A percentile compares a stretch with the other conserved stretches of the same genome.
These are phyloP conservation scores for Dryas alaskensis DNA, from an alignment of 306 rosid genomes.

Conservation along the genomic window DNA sequence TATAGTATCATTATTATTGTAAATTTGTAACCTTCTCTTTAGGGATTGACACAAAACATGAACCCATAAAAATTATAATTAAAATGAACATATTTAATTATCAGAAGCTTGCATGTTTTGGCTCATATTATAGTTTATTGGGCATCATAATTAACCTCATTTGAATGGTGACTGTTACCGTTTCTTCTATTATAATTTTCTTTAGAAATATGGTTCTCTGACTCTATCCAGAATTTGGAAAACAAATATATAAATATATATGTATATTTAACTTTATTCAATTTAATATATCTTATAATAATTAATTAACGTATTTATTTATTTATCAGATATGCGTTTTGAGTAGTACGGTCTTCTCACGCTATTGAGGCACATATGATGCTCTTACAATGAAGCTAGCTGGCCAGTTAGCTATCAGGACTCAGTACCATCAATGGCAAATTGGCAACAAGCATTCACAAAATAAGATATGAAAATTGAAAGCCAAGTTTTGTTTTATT, in stretches of 20 bases:
- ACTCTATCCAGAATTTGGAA: not conserved
- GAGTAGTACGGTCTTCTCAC: not conserved
- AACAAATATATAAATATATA: too few relatives aligned
- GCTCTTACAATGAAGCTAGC: not conserved
- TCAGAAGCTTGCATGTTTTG: not conserved
- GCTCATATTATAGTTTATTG: too few relatives aligned
- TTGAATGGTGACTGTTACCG: constrained; percentile 4
- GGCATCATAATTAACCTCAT: not conserved
- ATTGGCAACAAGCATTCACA: not conserved
- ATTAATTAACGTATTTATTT: too few relatives aligned
- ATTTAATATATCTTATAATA: too few relatives aligned
- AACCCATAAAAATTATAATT: not conserved
- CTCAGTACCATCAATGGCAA: not conserved
- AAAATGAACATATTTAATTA: too few relatives aligned
- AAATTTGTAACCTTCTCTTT: not conserved
- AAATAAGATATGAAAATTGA: not conserved
- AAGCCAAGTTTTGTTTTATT: not conserved
- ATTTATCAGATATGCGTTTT: not conserved
- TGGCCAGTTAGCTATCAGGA: not conserved
- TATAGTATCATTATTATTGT: not conserved
- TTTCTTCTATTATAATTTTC: not conserved
- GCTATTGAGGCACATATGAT: not conserved
- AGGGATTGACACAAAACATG: not conserved
- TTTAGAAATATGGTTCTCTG: not conserved
- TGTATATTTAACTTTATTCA: too few relatives aligned